Base-by-base conservation (phyloP, 768 basidiomycete genomes). In the Fistulinella prunicolor region DNA sequence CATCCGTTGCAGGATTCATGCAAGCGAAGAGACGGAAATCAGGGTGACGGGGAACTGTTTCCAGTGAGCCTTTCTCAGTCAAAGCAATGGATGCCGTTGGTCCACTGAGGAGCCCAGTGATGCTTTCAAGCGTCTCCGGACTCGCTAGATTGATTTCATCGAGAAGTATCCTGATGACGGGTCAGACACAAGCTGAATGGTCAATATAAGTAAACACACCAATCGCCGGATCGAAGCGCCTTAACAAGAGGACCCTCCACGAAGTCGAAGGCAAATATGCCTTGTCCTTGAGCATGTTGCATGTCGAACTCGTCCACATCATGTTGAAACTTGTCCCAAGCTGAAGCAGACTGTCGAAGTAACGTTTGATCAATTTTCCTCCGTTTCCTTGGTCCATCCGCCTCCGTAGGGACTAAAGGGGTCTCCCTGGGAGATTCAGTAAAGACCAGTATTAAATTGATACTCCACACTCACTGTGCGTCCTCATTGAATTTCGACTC, bases 1-100 rank as follows among this genome's bases (percentile, higher is more conserved):
- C 89, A 58, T 99, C 96, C 4, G 94, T 99, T 0, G 96, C 96
- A 5, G 96, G 96, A 62, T 99, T 99, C 96, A 99, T 99, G 65
- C 96, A 99, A 4, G 94, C 94, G 60, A 98, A 98, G 5, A 98
- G 76, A 17, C 95, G 88, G 73, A 99, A 99, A 59, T 95, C 86
- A 16, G 92, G 83, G 65, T 99, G 96, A 0, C 96, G 86, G 41
- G 86, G 85, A 23, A 98, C 78, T 2, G 89, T 87, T 57, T 94
- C 90, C 45, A 97, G 69, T 9, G 91, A 86, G 1, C 94, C 95
- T 63, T 94, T 83, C 62, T 98, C 96, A 0, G 93, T 93, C 47
- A 99, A 73, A 0, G 93, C 90, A 56, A 99, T 86, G 1, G 95
- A 98, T 0, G 91, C 82, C 8, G 80, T 82, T 1, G 92, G 80